Percentiles rank a stretch among this genome's conserved stretches.
Conservation (phyloP, 768 basidiomycete species). For the Udeniomyces megalosporus region DNA sequence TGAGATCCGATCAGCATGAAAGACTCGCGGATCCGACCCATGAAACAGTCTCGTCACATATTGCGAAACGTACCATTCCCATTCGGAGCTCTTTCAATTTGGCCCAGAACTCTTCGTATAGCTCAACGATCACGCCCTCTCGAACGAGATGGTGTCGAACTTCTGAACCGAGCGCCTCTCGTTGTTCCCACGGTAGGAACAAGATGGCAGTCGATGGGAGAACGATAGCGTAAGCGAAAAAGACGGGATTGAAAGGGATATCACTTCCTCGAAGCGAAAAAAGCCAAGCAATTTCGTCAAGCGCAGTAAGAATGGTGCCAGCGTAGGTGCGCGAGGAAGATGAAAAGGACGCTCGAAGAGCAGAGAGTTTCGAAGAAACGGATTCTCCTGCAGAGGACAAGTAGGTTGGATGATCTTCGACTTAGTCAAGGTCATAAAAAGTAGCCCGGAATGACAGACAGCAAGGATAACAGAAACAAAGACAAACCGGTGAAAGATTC, state of each 20-base stretch:
- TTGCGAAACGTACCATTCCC: neutral
- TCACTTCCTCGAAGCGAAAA: conserved; percentile 69
- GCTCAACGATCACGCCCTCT: conserved; percentile 39
- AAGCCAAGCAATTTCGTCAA: conserved; percentile 74
- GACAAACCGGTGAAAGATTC: conserved; percentile 53
- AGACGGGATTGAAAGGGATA: conserved; percentile 77
- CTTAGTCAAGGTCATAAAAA: too few relatives aligned
- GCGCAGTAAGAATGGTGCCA: conserved; percentile 64
- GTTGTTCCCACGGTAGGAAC: neutral
- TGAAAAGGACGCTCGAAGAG: conserved; percentile 46
- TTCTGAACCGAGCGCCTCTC: neutral
- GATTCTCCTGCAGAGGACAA: conserved; percentile 38
- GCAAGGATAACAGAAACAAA: neutral
- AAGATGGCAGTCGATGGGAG: conserved; percentile 31
- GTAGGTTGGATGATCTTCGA: too few relatives aligned
- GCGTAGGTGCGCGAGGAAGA: conserved; percentile 35
- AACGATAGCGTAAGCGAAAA: conserved; percentile 80
- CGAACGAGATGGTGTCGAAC: conserved; percentile 34
- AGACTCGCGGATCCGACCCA: too few relatives aligned
- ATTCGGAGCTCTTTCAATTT: conserved; percentile 36
- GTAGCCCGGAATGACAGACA: neutral
- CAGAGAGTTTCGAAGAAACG: conserved; percentile 48
- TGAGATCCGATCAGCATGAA: too few relatives aligned
- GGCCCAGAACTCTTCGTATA: conserved; percentile 64
- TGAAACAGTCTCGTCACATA: too few relatives aligned